Evolutionary conservation across 768 basidiomycete genomes (phyloP), one percentile per base, ranked within the genome.

Genomic region (Kwoniella sp.): DNA sequence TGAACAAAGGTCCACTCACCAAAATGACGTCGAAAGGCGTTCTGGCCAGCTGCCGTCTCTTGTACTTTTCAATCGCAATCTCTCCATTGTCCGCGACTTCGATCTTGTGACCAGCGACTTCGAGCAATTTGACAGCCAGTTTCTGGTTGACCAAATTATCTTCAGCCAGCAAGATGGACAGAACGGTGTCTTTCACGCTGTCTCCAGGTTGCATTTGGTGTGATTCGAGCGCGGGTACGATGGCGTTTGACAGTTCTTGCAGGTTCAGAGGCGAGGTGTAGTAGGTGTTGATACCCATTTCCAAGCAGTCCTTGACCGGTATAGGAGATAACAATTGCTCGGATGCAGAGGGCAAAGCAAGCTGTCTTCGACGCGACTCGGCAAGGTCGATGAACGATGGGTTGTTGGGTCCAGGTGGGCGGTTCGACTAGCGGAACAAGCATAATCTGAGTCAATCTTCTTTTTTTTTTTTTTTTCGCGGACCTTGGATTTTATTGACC

Each of bases 1-100:
- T 17, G 29, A 12, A 64, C 37, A 55, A 33, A 2, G 5, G 30
- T 40, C 3, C 27, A 84, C 90, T 71, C 68, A 94, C 92, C 30
- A 97, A 85, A 66, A 97, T 91, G 69, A 96, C 89, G 79, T 96
- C 91, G 74, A 91, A 96, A 19, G 89, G 90, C 74, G 86, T 86
- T 70, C 82, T 84, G 71, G 86, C 86, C 49, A 85, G 82, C 4
- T 89, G 71, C 68, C 67, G 50, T 51, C 75, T 61, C 63, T 67
- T 72, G 50, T 92, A 83, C 62, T 86, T 85, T 81, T 97, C 93
- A 33, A 97, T 87, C 0, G 95, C 95, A 61, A 96, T 83, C 68
- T 88, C 89, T 8, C 95, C 95, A 76, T 99, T 98, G 83, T 98
- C 95, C 19, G 94, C 96, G 61, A 98, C 92, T 83, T 96, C 92